Evolutionary conservation across 2,329 filamentous ascomycete species (phyloP).

Genomic region (Polytolypa hystricis): DNA sequence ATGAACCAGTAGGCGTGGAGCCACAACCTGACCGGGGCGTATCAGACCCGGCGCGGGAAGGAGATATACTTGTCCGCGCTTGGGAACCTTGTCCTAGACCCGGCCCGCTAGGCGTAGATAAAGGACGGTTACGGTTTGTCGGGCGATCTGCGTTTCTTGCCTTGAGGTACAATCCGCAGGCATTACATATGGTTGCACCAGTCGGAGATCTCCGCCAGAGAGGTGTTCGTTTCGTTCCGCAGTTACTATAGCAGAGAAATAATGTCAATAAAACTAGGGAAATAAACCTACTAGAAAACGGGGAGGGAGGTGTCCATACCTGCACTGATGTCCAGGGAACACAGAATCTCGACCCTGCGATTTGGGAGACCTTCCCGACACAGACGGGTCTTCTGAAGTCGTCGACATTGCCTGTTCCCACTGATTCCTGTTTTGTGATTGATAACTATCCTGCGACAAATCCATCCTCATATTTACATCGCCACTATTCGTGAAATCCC

Average conservation of each 20-base stretch:
- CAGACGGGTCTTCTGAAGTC: conserved; percentile 11
- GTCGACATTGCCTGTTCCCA: conserved; percentile 12
- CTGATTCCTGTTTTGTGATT: neutral
- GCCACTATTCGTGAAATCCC: no score
- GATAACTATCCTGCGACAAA: conserved; percentile 1
- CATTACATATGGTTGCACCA: conserved; percentile 93
- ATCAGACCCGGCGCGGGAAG: conserved; percentile 24
- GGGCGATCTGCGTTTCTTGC: conserved; percentile 84
- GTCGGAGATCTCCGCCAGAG: conserved; percentile 89
- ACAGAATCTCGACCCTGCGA: conserved; percentile 24
- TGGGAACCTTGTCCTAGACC: conserved; percentile 14
- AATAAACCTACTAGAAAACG: conserved; percentile 2
- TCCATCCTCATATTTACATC: conserved; percentile 11
- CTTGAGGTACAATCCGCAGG: conserved; percentile 89
- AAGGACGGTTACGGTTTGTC: conserved; percentile 74
- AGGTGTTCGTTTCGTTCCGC: conserved; percentile 83
- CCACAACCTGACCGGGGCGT: conserved; percentile 23
- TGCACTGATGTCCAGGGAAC: conserved; percentile 32
- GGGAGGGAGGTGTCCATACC: conserved; percentile 18
- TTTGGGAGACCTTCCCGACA: conserved; percentile 23
- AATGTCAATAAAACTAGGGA: conserved; percentile 8
- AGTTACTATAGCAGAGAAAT: conserved; percentile 55
- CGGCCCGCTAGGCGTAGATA: conserved; percentile 22
- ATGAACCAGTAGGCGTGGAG: conserved; percentile 59
- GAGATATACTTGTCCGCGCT: conserved; percentile 15